Evolutionary conservation across 140 eudicot genomes (phyloP), one percentile per base, ranked within the genome.

Genomic region (Senecio squalidus): DNA sequence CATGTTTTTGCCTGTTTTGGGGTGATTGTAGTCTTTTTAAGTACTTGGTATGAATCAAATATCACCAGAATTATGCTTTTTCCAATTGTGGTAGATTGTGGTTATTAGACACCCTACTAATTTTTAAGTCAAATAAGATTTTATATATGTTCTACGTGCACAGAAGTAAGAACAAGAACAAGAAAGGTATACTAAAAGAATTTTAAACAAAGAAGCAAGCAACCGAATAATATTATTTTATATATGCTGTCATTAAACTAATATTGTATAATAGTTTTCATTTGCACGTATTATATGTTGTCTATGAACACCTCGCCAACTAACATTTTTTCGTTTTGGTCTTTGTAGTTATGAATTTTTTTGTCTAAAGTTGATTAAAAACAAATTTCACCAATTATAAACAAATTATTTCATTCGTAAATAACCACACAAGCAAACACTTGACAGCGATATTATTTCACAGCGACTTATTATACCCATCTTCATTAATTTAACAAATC

Each of bases 81-180:
- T 4, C 25, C 17, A 14, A 20, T 51, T 44, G 24, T 13, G 26
- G 18, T n/a, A 51, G 34, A 17, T 51, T 24, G 9, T 33, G 2
- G 22, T 6, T 48, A 23, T 47, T 22, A 22, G 33, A 50, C 33
- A 50, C 24, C 13, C 33, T 4, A 51, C 5, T 5, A 26, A 36
- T 51, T 23, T 13, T 26, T 22, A 10, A 49, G 10, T 50, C 13
- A 14, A 22, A 9, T 22, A 22, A 48, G 30, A 23, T 17, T 48
- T 1, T 47, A 20, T 10, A 48, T 20, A 49, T 24, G 38, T 15
- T 15, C 23, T 51, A 24, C 58, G 58, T 51, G 38, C 58, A 51
- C n/a, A 51, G 58, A 51, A n/a, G 58, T 51, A 26, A 51, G 58
- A 51, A 51, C 31, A 34, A 28, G 31, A 15, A 22, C 26, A 51